Evolutionary conservation across 2,329 filamentous ascomycete species (phyloP), one percentile per base, ranked within the genome.

Genomic region (Cladosporium halotolerans): DNA sequence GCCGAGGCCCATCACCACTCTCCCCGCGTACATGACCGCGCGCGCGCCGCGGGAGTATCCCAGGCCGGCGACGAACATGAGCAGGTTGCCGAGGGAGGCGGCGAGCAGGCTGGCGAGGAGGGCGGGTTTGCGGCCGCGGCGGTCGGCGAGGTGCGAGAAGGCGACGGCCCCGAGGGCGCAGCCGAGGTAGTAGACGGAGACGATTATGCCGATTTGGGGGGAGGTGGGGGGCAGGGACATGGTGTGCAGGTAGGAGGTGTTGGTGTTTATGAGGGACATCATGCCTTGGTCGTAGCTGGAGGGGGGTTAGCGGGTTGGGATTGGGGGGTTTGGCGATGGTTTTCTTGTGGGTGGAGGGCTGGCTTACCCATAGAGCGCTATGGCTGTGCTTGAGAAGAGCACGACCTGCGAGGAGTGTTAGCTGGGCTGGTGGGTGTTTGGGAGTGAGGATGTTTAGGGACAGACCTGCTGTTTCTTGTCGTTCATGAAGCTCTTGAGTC

Each of bases 111-210:
- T 82, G 9, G 70, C 68, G 57, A 81, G 80, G 40, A 84, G 79
- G 14, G 74, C 74, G 33, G 72, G 73, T 63, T 80, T 82, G 9
- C 80, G 72, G 7, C 80, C 80, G 46, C 72, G 70, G 42, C 63
- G 69, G 58, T 84, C 80, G 5, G 79, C 78, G 18, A 78, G 68
- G 60, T 70, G 74, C n/a, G 76, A 80, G 57, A 81, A 80, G 16
- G 81, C 58, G 1, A 83, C 75, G 2, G 80, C 78, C 11, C 81
- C 80, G 3, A 78, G 65, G 3, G 79, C 73, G 59, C 79, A 83
- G n/a, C 80, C 80, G 5, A 84, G 74, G 58, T 84, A 84, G 69
- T 83, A 84, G 31, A 83, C 72, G 2, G 78, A 77, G 13, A 84
- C 80, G 51, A 83, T 80, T 52, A 82, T 71, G 51, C 81, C 80